Evolutionary conservation across 441 rosid genomes (phyloP), one percentile per base, ranked within the genome.

Genomic region (Flueggea neowawraea): DNA sequence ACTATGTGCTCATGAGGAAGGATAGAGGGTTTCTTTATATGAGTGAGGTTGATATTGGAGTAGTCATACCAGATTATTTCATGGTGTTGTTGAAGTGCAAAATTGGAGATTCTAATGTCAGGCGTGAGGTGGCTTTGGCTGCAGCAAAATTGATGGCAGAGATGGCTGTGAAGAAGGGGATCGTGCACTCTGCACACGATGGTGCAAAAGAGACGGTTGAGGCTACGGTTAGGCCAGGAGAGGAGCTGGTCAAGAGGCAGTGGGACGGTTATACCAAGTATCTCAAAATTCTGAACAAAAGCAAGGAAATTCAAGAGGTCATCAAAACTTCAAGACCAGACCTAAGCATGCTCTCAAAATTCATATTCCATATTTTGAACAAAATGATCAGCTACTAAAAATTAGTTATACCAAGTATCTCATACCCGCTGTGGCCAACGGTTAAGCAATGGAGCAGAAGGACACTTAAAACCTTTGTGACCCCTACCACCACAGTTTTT

Each of bases 1-100:
- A 88, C 70, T 80, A 83, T 44, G 64, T 82, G 0, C 16, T 84
- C 17, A 88, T 90, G 95, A 79, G 90, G 54, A 78, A 75, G 39
- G 90, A 86, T 41, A 67, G 90, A 33, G 95, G 93, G 3, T 86
- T 82, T 66, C 66, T 90, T 43, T 90, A 90, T 67, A 80, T 83
- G 88, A 88, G 91, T 55, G 97, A 90, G 66, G 9, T 86, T 13
- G 82, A 88, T 57, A 78, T 90, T 44, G 80, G 76, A 1, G 69
- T 80, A 1, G 67, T 13, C 44, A 57, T 88, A 0, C 66, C 88
- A 7, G 65, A 64, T 2, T 79, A 82, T 81, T 69, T 80, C 67
- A 8, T 76, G 62, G 66, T 73, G 48, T 0, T 90, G 31, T 15
- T 90, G 41, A 75, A 71, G 62, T 17, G 62, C 43, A 87, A 73